Evolutionary conservation across 345 rosid genomes (phyloP).

Genomic region (Psidium guajava): DNA sequence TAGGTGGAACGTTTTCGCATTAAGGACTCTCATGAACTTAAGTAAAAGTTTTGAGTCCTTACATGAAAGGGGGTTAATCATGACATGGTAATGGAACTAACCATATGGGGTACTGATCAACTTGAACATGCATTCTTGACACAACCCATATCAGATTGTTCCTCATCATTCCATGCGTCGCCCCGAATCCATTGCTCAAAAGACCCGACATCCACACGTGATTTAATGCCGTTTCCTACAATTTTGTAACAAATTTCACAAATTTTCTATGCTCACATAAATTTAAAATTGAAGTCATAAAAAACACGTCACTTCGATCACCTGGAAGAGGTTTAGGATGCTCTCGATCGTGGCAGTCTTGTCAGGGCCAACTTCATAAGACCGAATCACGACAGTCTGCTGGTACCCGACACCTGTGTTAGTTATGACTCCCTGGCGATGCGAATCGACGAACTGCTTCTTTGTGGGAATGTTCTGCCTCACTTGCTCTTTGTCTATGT

Average conservation of each 20-base stretch:
- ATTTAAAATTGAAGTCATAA: background rate
- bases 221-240: slow-evolving; percentile 61
- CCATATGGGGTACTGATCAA: slow-evolving; percentile 61
- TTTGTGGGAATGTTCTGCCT: slow-evolving; percentile 48
- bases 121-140: slow-evolving; percentile 49
- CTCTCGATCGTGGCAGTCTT: slow-evolving; percentile 51
- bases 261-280: background rate
- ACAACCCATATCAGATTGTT: slow-evolving; percentile 74
- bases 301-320: background rate
- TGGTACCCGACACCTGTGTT: slow-evolving; percentile 45
- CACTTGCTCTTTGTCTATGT: slow-evolving; percentile 10
- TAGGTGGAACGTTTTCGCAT: background rate
- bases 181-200: slow-evolving; percentile 61
- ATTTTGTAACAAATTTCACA: background rate
- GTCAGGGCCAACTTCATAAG: slow-evolving; percentile 65
- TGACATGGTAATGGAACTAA: slow-evolving; percentile 2
- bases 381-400: slow-evolving; percentile 50
- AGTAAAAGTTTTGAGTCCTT: background rate
- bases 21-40: background rate
- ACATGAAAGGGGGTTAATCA: background rate
- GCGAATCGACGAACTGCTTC: slow-evolving; percentile 46
- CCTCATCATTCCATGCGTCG: slow-evolving; percentile 59
- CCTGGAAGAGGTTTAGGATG: slow-evolving; percentile 61
- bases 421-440: slow-evolving; percentile 46
- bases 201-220: slow-evolving; percentile 82